A percentile compares a stretch with the other conserved stretches of the same genome.
Conservation (phyloP, 805 yeast genomes). For the Lachancea sp. region DNA sequence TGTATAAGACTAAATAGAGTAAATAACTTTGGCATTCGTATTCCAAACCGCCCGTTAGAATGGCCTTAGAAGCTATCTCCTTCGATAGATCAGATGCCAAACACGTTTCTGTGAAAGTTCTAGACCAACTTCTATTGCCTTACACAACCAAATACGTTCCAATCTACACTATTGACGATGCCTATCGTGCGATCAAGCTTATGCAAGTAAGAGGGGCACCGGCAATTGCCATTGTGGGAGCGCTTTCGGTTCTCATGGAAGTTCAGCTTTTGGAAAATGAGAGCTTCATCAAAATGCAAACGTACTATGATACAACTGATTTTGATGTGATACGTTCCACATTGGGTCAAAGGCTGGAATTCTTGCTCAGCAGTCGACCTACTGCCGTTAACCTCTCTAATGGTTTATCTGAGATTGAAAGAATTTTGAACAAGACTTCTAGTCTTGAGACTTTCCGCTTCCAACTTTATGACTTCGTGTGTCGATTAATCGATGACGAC, state of each 20-base stretch:
- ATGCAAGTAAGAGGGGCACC: conserved; percentile 99
- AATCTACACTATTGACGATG: conserved; percentile 62
- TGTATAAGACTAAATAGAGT: not conserved
- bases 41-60: conserved; percentile 5
- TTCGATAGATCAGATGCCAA: conserved; percentile 41
- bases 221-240: conserved; percentile 93
- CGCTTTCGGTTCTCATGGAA: conserved; percentile 77
- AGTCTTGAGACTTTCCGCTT: conserved; percentile 19
- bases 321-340: conserved; percentile 33
- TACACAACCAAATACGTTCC: conserved; percentile 64
- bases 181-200: conserved; percentile 70
- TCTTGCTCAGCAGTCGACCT: conserved; percentile 74
- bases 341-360: conserved; percentile 48
- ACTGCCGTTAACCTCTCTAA: conserved; percentile 91
- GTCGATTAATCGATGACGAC: conserved; percentile 64
- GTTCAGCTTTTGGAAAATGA: conserved; percentile 33
- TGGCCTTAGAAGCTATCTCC: conserved; percentile 59
- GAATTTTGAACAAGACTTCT: conserved; percentile 30
- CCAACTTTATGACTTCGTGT: conserved; percentile 40
- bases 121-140: conserved; percentile 82
- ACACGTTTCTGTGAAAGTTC: conserved; percentile 44
- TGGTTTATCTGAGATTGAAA: conserved; percentile 43
- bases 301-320: conserved; percentile 30
- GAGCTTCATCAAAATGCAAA: conserved; percentile 21
- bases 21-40: too few species aligned